Evolutionary conservation across 768 basidiomycete species (phyloP), one percentile per base, ranked within the genome.

Genomic region (Trametes gibbosa): DNA sequence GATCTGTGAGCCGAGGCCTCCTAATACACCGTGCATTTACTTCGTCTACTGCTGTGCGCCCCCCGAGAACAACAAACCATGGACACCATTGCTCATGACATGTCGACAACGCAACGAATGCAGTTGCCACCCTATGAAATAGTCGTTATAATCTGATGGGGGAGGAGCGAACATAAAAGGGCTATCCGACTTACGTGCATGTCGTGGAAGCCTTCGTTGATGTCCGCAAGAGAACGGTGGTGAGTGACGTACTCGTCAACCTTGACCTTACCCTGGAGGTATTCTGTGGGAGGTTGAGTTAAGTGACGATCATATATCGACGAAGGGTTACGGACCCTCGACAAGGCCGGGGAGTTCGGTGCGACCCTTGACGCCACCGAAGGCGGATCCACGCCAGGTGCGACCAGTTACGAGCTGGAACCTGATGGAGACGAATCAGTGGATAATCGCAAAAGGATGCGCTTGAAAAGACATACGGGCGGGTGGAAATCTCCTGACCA

Each of bases 201-300:
- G 70, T 96, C 92, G 57, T 89, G 79, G 80, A 99, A 98, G 21
- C 92, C 93, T 49, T 85, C 79, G 74, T 92, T 92, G 70, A 95
- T 90, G 6, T 91, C 86, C 24, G 75, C 79, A 35, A 95, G 77
- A 41, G 75, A 82, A 66, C 87, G 83, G 65, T 84, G 78, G 75
- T 98, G 96, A 47, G 96, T 96, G 59, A 98, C 88, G 72, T 96
- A 99, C 72, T 98, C 93, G 70, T 99, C 95, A 52, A 99, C 86
- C 76, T 89, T 92, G 68, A 96, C 77, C 65, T 81, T 86, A 56
- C 90, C 91, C 17, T 78, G 71, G 59, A 95, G 81, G 74, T 95
- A 96, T 64, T 94, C 93, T 89, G 67, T 17, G 2, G 64, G 52
- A 41, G 63, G 49, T 42, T 50, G 23, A 59, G 21, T n/a, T n/a